A percentile compares a stretch with the other conserved stretches of the same genome.
Evolutionary conservation across 2,329 filamentous ascomycete species (phyloP).

Genomic region (Coniochaeta pulveracea): DNA sequence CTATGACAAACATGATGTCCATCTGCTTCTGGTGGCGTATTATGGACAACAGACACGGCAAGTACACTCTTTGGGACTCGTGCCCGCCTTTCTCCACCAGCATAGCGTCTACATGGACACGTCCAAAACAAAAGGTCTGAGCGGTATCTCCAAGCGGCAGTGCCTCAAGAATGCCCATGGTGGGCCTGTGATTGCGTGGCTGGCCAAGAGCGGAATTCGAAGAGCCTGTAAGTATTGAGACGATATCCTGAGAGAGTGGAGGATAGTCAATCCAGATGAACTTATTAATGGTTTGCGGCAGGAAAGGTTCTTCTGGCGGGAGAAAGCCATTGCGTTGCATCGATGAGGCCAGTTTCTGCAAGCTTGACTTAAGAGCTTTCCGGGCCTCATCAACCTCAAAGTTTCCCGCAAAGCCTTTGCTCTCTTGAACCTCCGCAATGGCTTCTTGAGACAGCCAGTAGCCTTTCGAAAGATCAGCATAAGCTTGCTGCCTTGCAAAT

Average conservation of each 20-base stretch:
- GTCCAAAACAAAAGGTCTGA: conserved; percentile 67
- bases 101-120: conserved; percentile 63
- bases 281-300: conserved; percentile 72
- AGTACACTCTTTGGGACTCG: conserved; percentile 54
- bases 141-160: conserved; percentile 68
- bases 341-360: conserved; percentile 66
- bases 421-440: conserved; percentile 35
- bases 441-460: conserved; percentile 64
- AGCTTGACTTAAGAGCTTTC: conserved; percentile 46
- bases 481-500: conserved; percentile 59
- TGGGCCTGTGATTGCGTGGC: conserved; percentile 31
- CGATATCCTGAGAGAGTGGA: conserved; percentile 57
- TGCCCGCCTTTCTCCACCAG: conserved; percentile 58
- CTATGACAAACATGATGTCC: conserved; percentile 60
- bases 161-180: conserved; percentile 49
- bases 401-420: conserved; percentile 27
- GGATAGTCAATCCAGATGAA: conserved; percentile 76
- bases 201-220: conserved; percentile 37
- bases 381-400: conserved; percentile 38
- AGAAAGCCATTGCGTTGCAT: conserved; percentile 79
- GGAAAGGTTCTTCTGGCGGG: conserved; percentile 53
- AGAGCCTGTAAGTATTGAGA: conserved; percentile 56
- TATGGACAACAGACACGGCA: conserved; percentile 68
- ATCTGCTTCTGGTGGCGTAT: conserved; percentile 58
- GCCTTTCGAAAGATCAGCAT: conserved; percentile 74